Evolutionary conservation across 306 rosid genomes (phyloP).

Genomic region (Rubus parviflorus): DNA sequence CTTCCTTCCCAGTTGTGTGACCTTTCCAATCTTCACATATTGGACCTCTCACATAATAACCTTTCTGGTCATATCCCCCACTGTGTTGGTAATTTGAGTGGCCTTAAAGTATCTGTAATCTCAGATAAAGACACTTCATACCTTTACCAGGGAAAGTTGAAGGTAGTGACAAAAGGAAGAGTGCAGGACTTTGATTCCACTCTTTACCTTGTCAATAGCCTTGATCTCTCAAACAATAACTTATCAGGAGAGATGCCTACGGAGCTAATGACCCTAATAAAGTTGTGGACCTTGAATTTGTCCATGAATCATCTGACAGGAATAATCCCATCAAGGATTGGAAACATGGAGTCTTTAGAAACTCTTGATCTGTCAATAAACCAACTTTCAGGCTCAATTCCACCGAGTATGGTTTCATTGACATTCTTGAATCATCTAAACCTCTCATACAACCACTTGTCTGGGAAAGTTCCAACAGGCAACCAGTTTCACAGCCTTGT

Average conservation of each 20-base stretch:
- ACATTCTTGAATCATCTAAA: slow-evolving; percentile 20
- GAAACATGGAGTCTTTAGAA: slow-evolving; percentile 13
- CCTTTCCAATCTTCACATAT: slow-evolving; percentile 22
- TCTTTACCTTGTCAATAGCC: neutral
- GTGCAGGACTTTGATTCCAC: neutral
- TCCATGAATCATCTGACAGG: slow-evolving; percentile 32
- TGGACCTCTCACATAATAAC: slow-evolving; percentile 16
- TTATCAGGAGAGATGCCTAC: slow-evolving; percentile 28
- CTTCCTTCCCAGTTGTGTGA: slow-evolving; percentile 11
- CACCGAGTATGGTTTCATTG: slow-evolving; percentile 22
- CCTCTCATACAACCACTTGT: slow-evolving; percentile 33
- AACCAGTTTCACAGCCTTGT: slow-evolving; percentile 17
- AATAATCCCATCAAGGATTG: slow-evolving; percentile 26
- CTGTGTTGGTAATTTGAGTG: slow-evolving; percentile 18
- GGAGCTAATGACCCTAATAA: slow-evolving; percentile 6
- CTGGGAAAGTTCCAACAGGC: slow-evolving; percentile 32
- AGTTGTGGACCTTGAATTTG: slow-evolving; percentile 28
- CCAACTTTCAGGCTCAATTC: slow-evolving; percentile 26
- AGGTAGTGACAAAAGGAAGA: slow-evolving; percentile 19
- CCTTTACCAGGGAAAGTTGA: neutral
- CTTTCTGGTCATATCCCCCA: slow-evolving; percentile 8
- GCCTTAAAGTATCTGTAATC: neutral
- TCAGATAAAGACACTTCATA: neutral
- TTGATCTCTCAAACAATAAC: slow-evolving; percentile 25
- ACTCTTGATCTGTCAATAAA: slow-evolving; percentile 34